Evolutionary conservation across 2,329 filamentous ascomycete genomes (phyloP).

Genomic region (Lizonia empirigonia): DNA sequence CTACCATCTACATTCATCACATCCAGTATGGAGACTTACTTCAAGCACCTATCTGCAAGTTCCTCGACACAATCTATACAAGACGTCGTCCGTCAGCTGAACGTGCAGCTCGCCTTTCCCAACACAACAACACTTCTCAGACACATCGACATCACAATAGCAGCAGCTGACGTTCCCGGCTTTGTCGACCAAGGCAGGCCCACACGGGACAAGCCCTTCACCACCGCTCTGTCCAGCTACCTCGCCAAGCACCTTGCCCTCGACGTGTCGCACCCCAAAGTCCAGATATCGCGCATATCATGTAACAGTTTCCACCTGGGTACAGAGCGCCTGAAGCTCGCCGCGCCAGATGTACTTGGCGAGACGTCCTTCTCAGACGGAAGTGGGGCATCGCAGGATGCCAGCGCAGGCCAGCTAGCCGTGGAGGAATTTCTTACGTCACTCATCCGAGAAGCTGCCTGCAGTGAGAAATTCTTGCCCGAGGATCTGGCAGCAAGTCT

Average conservation of each 20-base stretch:
- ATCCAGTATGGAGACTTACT: slow-evolving; percentile 57
- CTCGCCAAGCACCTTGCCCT: slow-evolving; percentile 51
- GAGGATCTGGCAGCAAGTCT: slow-evolving; percentile 20
- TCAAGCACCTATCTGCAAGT: slow-evolving; percentile 61
- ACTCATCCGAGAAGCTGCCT: slow-evolving; percentile 41
- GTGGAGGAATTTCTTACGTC: slow-evolving; percentile 40
- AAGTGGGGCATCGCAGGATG: slow-evolving; percentile 28
- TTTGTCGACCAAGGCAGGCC: slow-evolving; percentile 40
- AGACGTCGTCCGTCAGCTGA: slow-evolving; percentile 42
- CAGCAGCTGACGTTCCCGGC: slow-evolving; percentile 47
- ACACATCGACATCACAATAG: slow-evolving; percentile 52
- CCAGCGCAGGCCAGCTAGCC: slow-evolving; percentile 40
- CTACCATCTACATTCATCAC: slow-evolving; percentile 55
- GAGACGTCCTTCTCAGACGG: slow-evolving; percentile 35
- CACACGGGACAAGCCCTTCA: slow-evolving; percentile 43
- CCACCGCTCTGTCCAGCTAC: slow-evolving; percentile 48
- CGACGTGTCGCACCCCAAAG: slow-evolving; percentile 46
- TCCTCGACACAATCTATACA: slow-evolving; percentile 38
- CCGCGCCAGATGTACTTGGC: slow-evolving; percentile 33
- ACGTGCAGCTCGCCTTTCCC: slow-evolving; percentile 45
- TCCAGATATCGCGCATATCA: slow-evolving; percentile 50
- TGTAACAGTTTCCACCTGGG: slow-evolving; percentile 51
- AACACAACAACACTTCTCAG: slow-evolving; percentile 43
- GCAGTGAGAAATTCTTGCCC: slow-evolving; percentile 39
- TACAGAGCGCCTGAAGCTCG: slow-evolving; percentile 49